Evolutionary conservation across 1,284 basidiomycete genomes (phyloP), one percentile per base, ranked within the genome.

Genomic region (Cryptococcus sp.): DNA sequence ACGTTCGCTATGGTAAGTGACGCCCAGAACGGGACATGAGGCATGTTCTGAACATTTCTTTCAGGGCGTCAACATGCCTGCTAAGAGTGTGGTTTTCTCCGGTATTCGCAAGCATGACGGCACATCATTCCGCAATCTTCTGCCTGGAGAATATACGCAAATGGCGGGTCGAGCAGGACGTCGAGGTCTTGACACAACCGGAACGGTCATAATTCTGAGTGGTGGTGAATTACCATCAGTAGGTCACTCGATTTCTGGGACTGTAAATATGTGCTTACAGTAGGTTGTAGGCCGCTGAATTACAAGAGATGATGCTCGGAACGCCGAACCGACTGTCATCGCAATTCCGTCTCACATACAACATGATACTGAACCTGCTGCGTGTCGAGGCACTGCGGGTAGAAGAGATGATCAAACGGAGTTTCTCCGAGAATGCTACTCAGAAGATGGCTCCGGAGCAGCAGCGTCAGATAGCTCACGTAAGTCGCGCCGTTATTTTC

Each of bases 321-420:
- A 86, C 82, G 52, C 91, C 96, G 1, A 89, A 88, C 51, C 93
- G 94, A 74, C 83, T 99, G n/a, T 85, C 88, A 49, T 98, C 94
- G 1, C 96, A 99, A 74, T 99, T 99, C 83, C 84, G 96, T 50
- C 82, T 99, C 63, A 99, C 96, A 1, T 99, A 99, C 80, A 98
- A 97, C 75, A 99, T 99, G 96, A 98, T 99, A 61, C 81, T 99
- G 59, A 99, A 99, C 74, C 79, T 99, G 44, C 83, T 99, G 17
- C 87, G 96, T 29, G 95, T 99, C 8, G 96, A 99, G 74, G 93
- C 96, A 2, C 82, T 99, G 38, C 85, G 88, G 63, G 96, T 99
- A 8, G 96, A 99, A 73, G 96, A 99, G 76, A 99, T 99, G 96
- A 99, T 99, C 78, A 99, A 99, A 78, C 85, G 96, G 39, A 94